Evolutionary conservation across 139 green algal genomes (phyloP).

Genomic region (Chlamydomonas sp.): DNA sequence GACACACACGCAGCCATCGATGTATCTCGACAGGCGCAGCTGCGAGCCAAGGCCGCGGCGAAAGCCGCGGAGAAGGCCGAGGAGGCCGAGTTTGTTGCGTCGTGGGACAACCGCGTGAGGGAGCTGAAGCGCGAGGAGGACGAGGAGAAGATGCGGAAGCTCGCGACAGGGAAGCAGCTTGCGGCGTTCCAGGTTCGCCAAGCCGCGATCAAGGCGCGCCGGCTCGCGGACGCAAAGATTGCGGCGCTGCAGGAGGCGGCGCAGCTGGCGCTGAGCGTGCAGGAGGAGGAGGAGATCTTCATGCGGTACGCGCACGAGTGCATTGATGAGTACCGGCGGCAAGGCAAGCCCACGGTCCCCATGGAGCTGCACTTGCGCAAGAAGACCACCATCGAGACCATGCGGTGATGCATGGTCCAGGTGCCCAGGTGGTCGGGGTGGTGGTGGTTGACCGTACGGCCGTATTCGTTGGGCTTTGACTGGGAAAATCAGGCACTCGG

Average conservation of each 20-base stretch:
- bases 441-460: neutral
- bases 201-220: slow-evolving; percentile 50
- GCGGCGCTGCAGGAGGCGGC: slow-evolving; percentile 67
- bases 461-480: too few relatives aligned
- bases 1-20: slow-evolving; percentile 31
- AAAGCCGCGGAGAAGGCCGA: slow-evolving; percentile 26
- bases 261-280: slow-evolving; percentile 44
- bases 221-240: slow-evolving; percentile 55
- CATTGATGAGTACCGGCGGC: slow-evolving; percentile 67
- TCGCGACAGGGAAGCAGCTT: slow-evolving; percentile 46
- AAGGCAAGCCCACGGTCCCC: slow-evolving; percentile 63
- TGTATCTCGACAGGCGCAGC: slow-evolving; percentile 30
- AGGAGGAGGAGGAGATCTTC: slow-evolving; percentile 57
- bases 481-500: too few relatives aligned
- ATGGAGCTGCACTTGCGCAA: slow-evolving; percentile 61
- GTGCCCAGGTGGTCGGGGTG: neutral
- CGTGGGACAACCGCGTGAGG: neutral
- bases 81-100: slow-evolving; percentile 6
- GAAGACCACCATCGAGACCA: slow-evolving; percentile 44
- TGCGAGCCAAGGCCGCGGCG: slow-evolving; percentile 22
- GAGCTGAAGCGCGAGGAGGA: slow-evolving; percentile 32
- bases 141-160: slow-evolving; percentile 12
- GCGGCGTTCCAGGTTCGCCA: slow-evolving; percentile 64
- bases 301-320: slow-evolving; percentile 63
- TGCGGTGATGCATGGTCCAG: slow-evolving; percentile 4